A percentile compares a stretch with the other conserved stretches of the same genome.
phyloP scores from a whole-genome alignment of 179 eudicot species.

The Silene noctiflora region DNA sequence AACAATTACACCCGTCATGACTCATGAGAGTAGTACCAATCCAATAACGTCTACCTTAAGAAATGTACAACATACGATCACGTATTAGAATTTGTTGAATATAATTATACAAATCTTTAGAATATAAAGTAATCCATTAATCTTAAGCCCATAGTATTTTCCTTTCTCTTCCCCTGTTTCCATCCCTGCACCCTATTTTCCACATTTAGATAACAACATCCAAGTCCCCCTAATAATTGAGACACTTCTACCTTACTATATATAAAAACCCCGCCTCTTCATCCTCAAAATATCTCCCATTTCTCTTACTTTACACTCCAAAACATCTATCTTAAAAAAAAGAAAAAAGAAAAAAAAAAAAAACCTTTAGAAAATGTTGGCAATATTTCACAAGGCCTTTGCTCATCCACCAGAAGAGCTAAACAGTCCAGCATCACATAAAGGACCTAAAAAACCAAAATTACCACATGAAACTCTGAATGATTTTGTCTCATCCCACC shows the following conservation, averaged over 20 bases:
- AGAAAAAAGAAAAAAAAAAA: too few species aligned
- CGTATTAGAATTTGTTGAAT: too few species aligned
- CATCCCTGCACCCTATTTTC: neutral
- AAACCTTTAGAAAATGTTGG: constrained; percentile 60
- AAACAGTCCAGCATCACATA: constrained; percentile 66
- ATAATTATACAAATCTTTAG: neutral
- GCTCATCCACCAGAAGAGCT: constrained; percentile 94
- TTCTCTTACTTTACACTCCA: neutral
- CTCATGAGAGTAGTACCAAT: too few species aligned
- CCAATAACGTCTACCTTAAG: too few species aligned
- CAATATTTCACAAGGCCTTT: constrained; percentile 82
- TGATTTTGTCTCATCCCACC: constrained; percentile 49
- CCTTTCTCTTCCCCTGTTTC: neutral
- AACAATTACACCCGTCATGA: too few species aligned
- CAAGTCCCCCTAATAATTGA: neutral
- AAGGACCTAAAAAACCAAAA: constrained; percentile 45
- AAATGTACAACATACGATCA: too few species aligned
- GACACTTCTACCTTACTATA: neutral
- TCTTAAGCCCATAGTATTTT: neutral
- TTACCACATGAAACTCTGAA: constrained; percentile 61
- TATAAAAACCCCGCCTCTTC: neutral
- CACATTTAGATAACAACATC: neutral
- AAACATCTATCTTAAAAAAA: too few species aligned
- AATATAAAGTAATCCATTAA: neutral
- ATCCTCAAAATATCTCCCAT: neutral